phyloP scores from a whole-genome alignment of 352 stramenopile genomes.

The Elongisporangium undulatum region DNA sequence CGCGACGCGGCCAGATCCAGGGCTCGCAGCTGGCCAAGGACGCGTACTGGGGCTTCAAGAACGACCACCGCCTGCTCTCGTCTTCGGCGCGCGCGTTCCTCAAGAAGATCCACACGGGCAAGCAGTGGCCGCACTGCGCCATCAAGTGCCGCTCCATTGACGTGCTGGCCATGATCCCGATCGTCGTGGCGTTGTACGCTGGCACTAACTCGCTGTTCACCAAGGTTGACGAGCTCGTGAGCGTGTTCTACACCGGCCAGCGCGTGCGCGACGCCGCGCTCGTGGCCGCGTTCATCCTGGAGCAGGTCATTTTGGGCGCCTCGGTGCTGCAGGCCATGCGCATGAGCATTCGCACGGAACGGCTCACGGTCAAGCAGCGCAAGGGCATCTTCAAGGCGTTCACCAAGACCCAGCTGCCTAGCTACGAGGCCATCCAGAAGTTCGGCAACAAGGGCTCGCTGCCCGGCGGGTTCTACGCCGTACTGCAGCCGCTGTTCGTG shows the following conservation, averaged over 20 bases:
- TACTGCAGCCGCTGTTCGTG: slow-evolving; percentile 76
- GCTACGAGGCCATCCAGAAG: slow-evolving; percentile 80
- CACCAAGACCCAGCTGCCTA: slow-evolving; percentile 32
- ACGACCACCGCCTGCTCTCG: slow-evolving; percentile 66
- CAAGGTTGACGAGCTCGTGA: slow-evolving; percentile 76
- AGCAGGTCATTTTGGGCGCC: slow-evolving; percentile 73
- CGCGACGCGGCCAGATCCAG: slow-evolving; percentile 62
- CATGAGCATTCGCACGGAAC: slow-evolving; percentile 79
- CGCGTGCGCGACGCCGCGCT: slow-evolving; percentile 65
- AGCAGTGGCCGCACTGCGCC: slow-evolving; percentile 64
- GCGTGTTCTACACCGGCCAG: slow-evolving; percentile 74
- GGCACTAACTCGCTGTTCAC: slow-evolving; percentile 76
- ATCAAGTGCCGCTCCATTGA: slow-evolving; percentile 81
- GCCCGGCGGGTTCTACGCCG: slow-evolving; percentile 61
- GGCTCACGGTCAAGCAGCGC: slow-evolving; percentile 62
- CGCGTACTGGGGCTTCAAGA: slow-evolving; percentile 81
- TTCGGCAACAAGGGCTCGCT: slow-evolving; percentile 75
- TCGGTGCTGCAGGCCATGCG: slow-evolving; percentile 79
- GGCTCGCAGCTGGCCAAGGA: slow-evolving; percentile 73
- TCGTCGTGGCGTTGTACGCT: slow-evolving; percentile 75
- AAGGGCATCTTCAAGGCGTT: slow-evolving; percentile 86
- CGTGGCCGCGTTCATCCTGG: slow-evolving; percentile 70
- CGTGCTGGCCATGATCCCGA: slow-evolving; percentile 63
- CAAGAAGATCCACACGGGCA: slow-evolving; percentile 68
- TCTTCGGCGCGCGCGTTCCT: slow-evolving; percentile 68